Base-by-base conservation (phyloP, 768 basidiomycete genomes). In the Leccinum broughii region DNA sequence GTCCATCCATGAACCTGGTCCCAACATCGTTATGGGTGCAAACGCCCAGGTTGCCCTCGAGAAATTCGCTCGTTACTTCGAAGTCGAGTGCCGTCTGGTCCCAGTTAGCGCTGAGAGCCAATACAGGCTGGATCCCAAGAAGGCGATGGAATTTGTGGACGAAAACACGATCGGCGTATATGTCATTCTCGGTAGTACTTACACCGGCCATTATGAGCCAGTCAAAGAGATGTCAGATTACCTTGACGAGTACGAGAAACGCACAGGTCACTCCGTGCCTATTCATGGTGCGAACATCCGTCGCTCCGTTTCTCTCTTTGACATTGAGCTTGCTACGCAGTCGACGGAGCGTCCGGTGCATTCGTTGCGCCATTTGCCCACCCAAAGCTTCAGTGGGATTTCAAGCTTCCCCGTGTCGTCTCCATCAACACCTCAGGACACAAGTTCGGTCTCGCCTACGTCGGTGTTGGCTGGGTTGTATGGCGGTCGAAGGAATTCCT, bases 201-300 rank as follows among this genome's bases (percentile, higher is more conserved):
- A 79, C 64, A 84, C 83, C 6, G 83, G 81, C n/a, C 78, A 78
- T 64, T 85, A 80, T 67, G 95, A 96, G 67, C 86, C 89, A 13
- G 94, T 97, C 34, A 83, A 90, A 70, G 90, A 88, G 70, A 91
- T 97, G 86, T 79, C 89, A 1, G 85, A 87, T 46, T 80, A 91
- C 10, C 77, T 93, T 72, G 80, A 81, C 76, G 80, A 75, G 59
- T 87, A 84, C 66, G 80, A 87, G 70, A 70, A 53, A 20, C 66
- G 73, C 61, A 81, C 78, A 0, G 81, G 80, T n/a, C 70, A 59
- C 61, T 72, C 70, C 52, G 76, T 81, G 34, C 79, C 82, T 22
- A 79, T 82, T 61, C 80, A 80, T 60, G 65, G 67, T 72, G 52
- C 26, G 61, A 57, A 41, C 39, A 30, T 32, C 48, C 9, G 10